These are phyloP conservation scores for Picea engelmannii DNA, from an alignment of 83 land plant species.

Conservation along the genomic window DNA sequence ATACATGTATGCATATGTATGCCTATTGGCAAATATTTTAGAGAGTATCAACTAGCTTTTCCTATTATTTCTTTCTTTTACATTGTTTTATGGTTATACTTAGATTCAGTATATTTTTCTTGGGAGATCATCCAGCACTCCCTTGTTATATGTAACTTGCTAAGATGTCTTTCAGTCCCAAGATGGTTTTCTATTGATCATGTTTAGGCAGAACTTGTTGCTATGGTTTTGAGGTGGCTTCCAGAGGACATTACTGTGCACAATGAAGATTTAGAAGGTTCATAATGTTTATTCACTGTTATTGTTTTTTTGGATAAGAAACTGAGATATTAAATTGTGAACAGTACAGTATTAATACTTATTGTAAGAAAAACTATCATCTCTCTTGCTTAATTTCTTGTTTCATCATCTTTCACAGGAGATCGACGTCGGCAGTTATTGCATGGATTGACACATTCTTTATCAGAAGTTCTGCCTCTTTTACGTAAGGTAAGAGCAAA, in stretches of 20 bases:
- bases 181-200: conserved; percentile 3
- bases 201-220: conserved; percentile 90
- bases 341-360: neutral
- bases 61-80: neutral
- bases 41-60: conserved; percentile 19
- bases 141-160: neutral
- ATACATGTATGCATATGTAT: conserved; percentile 28
- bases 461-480: conserved; percentile 76
- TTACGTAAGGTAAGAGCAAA: conserved; percentile 62
- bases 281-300: neutral
- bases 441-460: conserved; percentile 78
- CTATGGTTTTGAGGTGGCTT: conserved; percentile 99
- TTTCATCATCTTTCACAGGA: conserved; percentile 42
- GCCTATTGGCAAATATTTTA: conserved; percentile 1
- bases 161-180: neutral
- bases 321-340: neutral
- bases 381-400: neutral
- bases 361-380: neutral
- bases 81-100: conserved; percentile 3
- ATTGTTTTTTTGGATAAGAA: neutral
- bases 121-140: too few species aligned
- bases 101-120: neutral
- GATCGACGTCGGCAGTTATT: conserved; percentile 84
- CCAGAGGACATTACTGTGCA: conserved; percentile 99
- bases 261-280: conserved; percentile 99